These are phyloP conservation scores for Balakata baccata DNA, from an alignment of 345 rosid species.

Conservation along the genomic window DNA sequence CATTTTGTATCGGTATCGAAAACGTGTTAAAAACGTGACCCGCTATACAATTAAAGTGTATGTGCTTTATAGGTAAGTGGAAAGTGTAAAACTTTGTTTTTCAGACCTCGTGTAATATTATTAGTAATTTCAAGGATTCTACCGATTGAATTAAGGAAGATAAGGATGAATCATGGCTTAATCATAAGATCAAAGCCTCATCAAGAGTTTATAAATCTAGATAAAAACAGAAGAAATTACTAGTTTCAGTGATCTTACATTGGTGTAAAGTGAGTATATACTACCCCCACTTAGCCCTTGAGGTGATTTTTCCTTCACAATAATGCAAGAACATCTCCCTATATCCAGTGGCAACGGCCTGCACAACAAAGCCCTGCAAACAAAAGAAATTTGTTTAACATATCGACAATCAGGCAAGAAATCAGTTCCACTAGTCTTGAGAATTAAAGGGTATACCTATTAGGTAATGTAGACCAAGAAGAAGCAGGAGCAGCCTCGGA, in stretches of 20 bases:
- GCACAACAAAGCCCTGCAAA: constrained; percentile 69
- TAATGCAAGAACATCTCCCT: constrained; percentile 83
- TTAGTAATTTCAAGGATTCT: background rate
- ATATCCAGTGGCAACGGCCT: constrained; percentile 85
- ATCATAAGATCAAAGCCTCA: background rate
- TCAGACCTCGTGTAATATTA: background rate
- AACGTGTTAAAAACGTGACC: no score
- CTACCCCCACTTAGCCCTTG: constrained; percentile 53
- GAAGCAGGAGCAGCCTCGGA: constrained; percentile 96
- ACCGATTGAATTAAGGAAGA: background rate
- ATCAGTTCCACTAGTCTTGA: background rate
- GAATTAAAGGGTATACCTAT: constrained; percentile 42
- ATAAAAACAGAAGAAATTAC: no score
- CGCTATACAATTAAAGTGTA: no score
- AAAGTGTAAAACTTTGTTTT: background rate
- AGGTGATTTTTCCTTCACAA: constrained; percentile 61
- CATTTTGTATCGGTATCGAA: no score
- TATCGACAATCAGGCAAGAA: background rate
- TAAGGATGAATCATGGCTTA: background rate
- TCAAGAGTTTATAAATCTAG: no score
- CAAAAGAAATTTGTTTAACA: background rate
- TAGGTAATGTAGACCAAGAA: constrained; percentile 88
- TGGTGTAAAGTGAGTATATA: constrained; percentile 72
- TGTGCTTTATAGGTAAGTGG: no score
- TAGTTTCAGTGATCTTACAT: constrained; percentile 42